Evolutionary conservation across 345 rosid species (phyloP).

Genomic region (Lepidium didymum): DNA sequence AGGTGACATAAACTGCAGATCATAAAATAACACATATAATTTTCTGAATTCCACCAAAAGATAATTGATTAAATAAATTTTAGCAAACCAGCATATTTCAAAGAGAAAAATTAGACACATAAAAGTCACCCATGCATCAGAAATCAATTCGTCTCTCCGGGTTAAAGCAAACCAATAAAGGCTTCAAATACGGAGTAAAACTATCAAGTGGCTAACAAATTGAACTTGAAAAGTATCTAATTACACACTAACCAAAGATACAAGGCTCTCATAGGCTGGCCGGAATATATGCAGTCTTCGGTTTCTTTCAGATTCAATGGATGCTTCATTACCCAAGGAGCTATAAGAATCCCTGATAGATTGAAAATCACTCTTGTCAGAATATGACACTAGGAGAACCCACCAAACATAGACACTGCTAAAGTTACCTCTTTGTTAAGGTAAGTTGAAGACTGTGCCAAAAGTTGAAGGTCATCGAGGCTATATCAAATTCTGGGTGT

Average conservation of each 20-base stretch:
- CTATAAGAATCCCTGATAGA: constrained; percentile 64
- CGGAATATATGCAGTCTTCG: constrained; percentile 70
- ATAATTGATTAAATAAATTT: neutral
- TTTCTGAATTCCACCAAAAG: constrained; percentile 1
- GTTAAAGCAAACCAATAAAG: neutral
- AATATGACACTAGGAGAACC: constrained; percentile 11
- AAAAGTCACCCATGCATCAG: constrained; percentile 2
- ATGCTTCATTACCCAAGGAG: constrained; percentile 62
- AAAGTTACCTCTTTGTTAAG: constrained; percentile 65
- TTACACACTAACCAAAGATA: constrained; percentile 67
- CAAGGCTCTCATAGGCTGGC: constrained; percentile 74
- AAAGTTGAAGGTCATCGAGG: constrained; percentile 98
- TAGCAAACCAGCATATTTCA: neutral
- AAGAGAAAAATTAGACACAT: neutral
- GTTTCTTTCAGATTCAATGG: constrained; percentile 76
- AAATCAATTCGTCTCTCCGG: neutral
- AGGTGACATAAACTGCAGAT: constrained; percentile 3
- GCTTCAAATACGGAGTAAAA: neutral
- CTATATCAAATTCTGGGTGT: constrained; percentile 90
- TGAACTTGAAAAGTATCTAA: neutral
- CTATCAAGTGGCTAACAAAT: neutral
- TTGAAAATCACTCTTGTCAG: constrained; percentile 19
- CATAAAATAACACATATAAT: constrained; percentile 1
- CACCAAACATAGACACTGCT: constrained; percentile 7
- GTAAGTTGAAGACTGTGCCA: constrained; percentile 97